Percentiles rank a stretch among this genome's conserved stretches.
These are phyloP conservation scores for Gossypium davidsonii DNA, from an alignment of 441 rosid genomes.

Conservation along the genomic window DNA sequence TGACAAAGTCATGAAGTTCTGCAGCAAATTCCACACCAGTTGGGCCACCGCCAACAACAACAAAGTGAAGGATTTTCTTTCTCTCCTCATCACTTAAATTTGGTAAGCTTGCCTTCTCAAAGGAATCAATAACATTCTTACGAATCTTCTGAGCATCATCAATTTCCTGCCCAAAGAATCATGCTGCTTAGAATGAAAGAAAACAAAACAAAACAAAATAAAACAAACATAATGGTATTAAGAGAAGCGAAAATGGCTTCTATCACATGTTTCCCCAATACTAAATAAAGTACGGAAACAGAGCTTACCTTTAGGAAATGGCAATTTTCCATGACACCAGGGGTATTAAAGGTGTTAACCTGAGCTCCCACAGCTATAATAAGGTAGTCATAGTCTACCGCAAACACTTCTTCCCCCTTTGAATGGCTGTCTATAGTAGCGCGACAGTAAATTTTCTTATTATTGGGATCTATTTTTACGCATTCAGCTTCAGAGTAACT, in stretches of 20 bases:
- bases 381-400: conserved; percentile 82
- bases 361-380: conserved; percentile 95
- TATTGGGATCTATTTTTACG: conserved; percentile 69
- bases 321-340: conserved; percentile 89
- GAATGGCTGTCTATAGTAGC: conserved; percentile 34
- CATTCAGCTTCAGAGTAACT: conserved; percentile 86
- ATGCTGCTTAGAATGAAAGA: background rate
- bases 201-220: background rate
- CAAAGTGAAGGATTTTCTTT: conserved; percentile 82
- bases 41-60: conserved; percentile 98
- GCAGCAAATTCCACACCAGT: conserved; percentile 99
- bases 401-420: conserved; percentile 65
- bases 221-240: background rate
- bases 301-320: conserved; percentile 77
- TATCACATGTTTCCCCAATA: conserved; percentile 3
- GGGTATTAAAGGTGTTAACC: conserved; percentile 89
- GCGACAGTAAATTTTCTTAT: conserved; percentile 76
- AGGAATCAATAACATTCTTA: conserved; percentile 67
- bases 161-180: conserved; percentile 58
- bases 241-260: background rate
- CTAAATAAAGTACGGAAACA: background rate
- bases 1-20: conserved; percentile 88
- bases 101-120: conserved; percentile 91
- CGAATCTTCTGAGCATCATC: conserved; percentile 97
- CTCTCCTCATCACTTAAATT: conserved; percentile 81